Evolutionary conservation across 2,329 filamentous ascomycete genomes (phyloP), one percentile per base, ranked within the genome.

Genomic region (Exophiala xenobiotica): DNA sequence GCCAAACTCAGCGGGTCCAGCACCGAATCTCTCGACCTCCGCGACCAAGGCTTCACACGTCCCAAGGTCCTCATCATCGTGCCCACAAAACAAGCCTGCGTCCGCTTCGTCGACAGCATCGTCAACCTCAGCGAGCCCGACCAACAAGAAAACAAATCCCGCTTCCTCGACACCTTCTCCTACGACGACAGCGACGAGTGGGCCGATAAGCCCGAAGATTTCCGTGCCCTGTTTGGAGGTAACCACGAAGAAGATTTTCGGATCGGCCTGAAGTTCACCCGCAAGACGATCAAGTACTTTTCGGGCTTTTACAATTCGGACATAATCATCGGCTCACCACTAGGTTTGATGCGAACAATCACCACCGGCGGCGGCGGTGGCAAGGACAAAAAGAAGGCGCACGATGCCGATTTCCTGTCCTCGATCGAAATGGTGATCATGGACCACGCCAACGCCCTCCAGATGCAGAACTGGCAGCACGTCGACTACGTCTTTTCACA

Each of bases 401-500:
- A 80, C 27, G 92, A 97, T 67, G 85, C 82, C 62, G 93, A 99
- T 69, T 99, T 96, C 67, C 78, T 99, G 11, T 46, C 88, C 51
- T 97, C 92, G 1, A 88, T 99, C 63, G 93, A 99, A 70, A 71
- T 99, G 45, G 84, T 93, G 24, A 78, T 97, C 40, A 78, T 96
- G 54, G 93, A 99, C 68, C 91, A 97, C 70, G 87, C 90, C 9
- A 91, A 97, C 69, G 90, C 90, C 0, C 80, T 96, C 35, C 81
- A 95, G 6, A 96, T 96, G 90, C 93, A 99, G 69, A 97, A 96
- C 68, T 97, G 92, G 91, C 90, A 96, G 64, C 92, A 99, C 66
- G 82, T 96, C 54, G 88, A 95, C 68, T 88, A 88, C 67, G 87
- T 96, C 62, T 91, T 97, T 65, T 84, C 89, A 57, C 89, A 96